Evolutionary conservation across 148 eudicot genomes (phyloP).

Genomic region (Vaccinium vitisidaea): DNA sequence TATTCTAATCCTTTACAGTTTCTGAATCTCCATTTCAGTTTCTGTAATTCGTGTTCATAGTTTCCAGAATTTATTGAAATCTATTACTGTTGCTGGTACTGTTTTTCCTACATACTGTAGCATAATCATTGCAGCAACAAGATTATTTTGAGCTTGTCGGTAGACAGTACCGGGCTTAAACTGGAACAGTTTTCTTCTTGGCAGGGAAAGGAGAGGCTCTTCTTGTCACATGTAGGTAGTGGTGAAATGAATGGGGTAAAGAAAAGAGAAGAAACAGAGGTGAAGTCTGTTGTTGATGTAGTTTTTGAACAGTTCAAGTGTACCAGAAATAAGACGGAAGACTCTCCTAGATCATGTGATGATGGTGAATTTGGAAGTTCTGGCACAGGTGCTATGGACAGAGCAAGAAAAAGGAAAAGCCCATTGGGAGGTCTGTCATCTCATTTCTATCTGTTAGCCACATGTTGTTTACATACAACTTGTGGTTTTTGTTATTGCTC

Average conservation of each 20-base stretch:
- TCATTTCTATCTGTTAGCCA: constrained; percentile 13
- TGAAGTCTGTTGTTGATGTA: constrained; percentile 39
- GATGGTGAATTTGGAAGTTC: constrained; percentile 16
- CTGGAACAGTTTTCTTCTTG: neutral
- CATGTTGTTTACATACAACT: neutral
- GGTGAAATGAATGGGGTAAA: constrained; percentile 7
- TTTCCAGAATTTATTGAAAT: too few relatives aligned
- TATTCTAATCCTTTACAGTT: too few relatives aligned
- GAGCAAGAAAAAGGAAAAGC: constrained; percentile 39
- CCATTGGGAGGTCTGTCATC: constrained; percentile 34
- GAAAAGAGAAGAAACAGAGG: constrained; percentile 22
- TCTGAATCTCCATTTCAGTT: too few relatives aligned
- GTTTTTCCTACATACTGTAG: neutral
- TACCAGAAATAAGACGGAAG: constrained; percentile 16
- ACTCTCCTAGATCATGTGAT: neutral
- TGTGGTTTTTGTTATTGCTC: neutral
- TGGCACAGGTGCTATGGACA: constrained; percentile 15
- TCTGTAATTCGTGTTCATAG: too few relatives aligned
- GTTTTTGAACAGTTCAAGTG: constrained; percentile 57
- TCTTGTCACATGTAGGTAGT: constrained; percentile 19
- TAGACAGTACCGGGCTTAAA: neutral
- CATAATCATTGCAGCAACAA: neutral
- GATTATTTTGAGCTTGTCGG: neutral
- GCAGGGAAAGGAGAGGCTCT: constrained; percentile 40
- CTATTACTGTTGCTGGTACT: too few relatives aligned